Evolutionary conservation across 2,329 filamentous ascomycete genomes (phyloP).

Genomic region (Fusarium ambrosium): DNA sequence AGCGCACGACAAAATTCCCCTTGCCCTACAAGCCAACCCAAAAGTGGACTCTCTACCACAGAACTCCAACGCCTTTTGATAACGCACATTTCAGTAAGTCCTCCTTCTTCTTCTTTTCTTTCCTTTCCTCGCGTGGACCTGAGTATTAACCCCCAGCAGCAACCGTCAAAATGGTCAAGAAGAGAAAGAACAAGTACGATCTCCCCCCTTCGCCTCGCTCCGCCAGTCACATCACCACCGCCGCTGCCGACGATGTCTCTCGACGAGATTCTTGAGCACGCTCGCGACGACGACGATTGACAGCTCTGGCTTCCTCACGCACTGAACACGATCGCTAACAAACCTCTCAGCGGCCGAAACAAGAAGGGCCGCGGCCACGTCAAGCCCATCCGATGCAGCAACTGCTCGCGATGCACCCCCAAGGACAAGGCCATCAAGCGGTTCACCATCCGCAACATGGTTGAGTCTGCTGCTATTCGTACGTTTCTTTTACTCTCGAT

Average conservation of each 20-base stretch:
- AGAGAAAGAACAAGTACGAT: slow-evolving; percentile 77
- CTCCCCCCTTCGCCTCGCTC: slow-evolving; percentile 18
- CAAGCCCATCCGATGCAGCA: slow-evolving; percentile 92
- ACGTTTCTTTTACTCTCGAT: slow-evolving; percentile 62
- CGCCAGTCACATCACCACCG: slow-evolving; percentile 34
- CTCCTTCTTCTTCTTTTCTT: slow-evolving; percentile 39
- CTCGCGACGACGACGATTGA: slow-evolving; percentile 28
- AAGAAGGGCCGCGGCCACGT: slow-evolving; percentile 99
- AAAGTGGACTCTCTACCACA: slow-evolving; percentile 36
- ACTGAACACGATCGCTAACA: slow-evolving; percentile 32
- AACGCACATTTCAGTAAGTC: slow-evolving; percentile 51
- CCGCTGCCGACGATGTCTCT: slow-evolving; percentile 33
- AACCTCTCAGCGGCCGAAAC: slow-evolving; percentile 85
- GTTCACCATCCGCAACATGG: slow-evolving; percentile 99
- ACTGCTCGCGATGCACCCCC: slow-evolving; percentile 87
- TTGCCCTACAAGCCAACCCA: slow-evolving; percentile 37
- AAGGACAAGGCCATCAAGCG: slow-evolving; percentile 99
- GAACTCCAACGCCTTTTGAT: slow-evolving; percentile 46
- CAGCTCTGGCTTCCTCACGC: not conserved
- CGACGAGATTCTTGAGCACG: slow-evolving; percentile 25
- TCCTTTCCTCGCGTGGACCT: slow-evolving; percentile 49
- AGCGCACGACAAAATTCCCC: not conserved
- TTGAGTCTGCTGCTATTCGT: slow-evolving; percentile 99
- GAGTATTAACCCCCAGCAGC: slow-evolving; percentile 57
- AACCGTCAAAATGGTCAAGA: slow-evolving; percentile 78